These are phyloP conservation scores for Diddensiella caesifluorescens DNA, from an alignment of 805 yeast genomes.

Conservation along the genomic window DNA sequence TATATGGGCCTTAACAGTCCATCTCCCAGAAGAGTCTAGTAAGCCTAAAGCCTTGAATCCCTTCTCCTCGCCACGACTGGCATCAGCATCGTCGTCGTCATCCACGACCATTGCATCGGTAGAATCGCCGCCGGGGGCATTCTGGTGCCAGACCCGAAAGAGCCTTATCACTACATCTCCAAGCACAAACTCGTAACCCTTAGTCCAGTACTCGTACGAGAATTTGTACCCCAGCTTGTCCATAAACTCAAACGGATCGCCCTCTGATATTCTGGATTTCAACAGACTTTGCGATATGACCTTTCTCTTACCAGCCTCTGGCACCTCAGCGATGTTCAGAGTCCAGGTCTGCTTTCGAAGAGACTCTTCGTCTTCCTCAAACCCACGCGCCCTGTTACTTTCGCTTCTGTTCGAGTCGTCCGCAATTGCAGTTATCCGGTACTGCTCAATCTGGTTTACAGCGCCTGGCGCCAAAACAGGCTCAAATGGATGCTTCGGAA, in stretches of 20 bases:
- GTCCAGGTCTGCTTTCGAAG: constrained; percentile 24
- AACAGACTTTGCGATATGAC: constrained; percentile 62
- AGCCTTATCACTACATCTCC: constrained; percentile 54
- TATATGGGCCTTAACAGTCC: constrained; percentile 54
- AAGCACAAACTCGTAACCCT: constrained; percentile 58
- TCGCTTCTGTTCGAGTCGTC: constrained; percentile 4
- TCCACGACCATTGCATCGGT: constrained; percentile 6
- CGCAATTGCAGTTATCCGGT: constrained; percentile 24
- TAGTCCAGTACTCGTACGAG: constrained; percentile 54
- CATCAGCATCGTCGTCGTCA: constrained; percentile 5
- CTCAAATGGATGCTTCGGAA: constrained; percentile 27
- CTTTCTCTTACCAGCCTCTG: constrained; percentile 39
- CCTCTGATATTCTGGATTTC: constrained; percentile 41
- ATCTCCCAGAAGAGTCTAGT: constrained; percentile 28
- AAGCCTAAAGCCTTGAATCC: constrained; percentile 14
- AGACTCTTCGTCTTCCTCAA: constrained; percentile 9
- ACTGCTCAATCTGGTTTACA: constrained; percentile 32
- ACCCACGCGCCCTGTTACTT: constrained; percentile 6
- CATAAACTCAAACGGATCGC: constrained; percentile 38
- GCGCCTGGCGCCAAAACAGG: constrained; percentile 32
- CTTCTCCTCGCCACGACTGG: neutral
- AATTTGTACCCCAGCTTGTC: constrained; percentile 67
- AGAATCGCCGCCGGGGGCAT: neutral
- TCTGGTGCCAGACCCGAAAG: constrained; percentile 39
- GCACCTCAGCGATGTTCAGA: constrained; percentile 32